These are phyloP conservation scores for Escovopsis sp. DNA, from an alignment of 2,329 filamentous ascomycete genomes.

Conservation along the genomic window DNA sequence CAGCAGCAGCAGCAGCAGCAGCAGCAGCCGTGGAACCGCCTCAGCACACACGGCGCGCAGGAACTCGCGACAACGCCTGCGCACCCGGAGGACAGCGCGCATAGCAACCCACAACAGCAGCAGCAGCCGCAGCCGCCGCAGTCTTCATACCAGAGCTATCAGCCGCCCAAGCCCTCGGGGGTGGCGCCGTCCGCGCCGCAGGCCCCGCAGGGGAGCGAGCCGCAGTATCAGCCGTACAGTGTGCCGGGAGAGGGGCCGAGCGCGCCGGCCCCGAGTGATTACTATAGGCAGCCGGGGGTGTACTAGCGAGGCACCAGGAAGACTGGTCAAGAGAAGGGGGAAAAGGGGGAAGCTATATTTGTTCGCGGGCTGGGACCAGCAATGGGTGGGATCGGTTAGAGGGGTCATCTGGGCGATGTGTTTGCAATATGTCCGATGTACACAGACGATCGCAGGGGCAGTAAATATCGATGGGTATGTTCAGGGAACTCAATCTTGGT, in stretches of 20 bases:
- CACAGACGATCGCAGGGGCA: no score
- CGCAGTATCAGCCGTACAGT: constrained; percentile 46
- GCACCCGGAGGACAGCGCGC: no score
- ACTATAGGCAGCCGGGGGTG: constrained; percentile 33
- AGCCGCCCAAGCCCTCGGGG: constrained; percentile 23
- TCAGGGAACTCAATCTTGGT: no score
- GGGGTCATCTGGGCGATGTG: no score
- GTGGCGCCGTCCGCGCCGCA: constrained; percentile 3
- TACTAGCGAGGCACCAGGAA: constrained; percentile 11
- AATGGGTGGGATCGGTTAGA: no score
- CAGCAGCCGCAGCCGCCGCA: constrained; percentile 14
- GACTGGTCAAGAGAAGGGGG: not conserved
- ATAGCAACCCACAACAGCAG: no score
- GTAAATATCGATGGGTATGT: no score
- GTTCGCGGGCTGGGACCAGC: no score
- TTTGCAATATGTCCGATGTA: no score
- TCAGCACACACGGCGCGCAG: constrained; percentile 57
- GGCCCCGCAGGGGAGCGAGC: constrained; percentile 6
- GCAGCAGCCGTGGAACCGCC: constrained; percentile 35
- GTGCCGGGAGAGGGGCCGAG: constrained; percentile 22
- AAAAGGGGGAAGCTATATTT: not conserved
- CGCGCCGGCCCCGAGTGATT: constrained; percentile 38
- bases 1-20: constrained; percentile 20
- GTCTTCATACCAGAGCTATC: constrained; percentile 28
- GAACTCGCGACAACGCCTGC: constrained; percentile 64